Evolutionary conservation across 345 rosid species (phyloP), one percentile per base, ranked within the genome.

Genomic region (Gossypioides kirkii): DNA sequence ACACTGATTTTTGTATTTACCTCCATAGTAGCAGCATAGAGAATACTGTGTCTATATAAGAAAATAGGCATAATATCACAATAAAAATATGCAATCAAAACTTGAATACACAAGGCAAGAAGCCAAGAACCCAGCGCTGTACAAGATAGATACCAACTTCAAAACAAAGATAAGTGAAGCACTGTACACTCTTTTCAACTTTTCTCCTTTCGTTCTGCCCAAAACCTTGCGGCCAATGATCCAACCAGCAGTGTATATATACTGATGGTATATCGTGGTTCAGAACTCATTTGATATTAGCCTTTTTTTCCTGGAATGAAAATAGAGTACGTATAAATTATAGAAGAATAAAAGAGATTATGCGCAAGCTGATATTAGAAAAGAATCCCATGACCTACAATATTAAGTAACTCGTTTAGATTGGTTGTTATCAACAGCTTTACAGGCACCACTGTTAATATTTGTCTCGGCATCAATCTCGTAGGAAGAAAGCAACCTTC

Each of bases 401-500:
- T 75, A 75, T 81, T 78, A 86, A 23, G 84, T 80, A 45, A 80
- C 80, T 58, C 77, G 77, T 72, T 82, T 81, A 18, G 83, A 76
- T 59, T 61, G 67, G 46, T 80, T 80, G 41, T 77, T 77, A 11
- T 67, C 68, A 42, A 77, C 73, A 20, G 71, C 64, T 71, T 76
- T 74, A 77, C 72, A 78, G 5, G 79, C 76, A 46, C 75, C 82
- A 61, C 52, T 72, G 38, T 36, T 73, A 66, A 79, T 60, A 3
- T 74, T 50, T 73, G 78, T 50, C 63, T 86, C 87, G 8, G 77
- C 50, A 49, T 88, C 83, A 10, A 83, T 86, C 69, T 90, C 96
- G 58, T 82, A 84, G 9, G 94, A 84, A 25, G 97, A 86, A 6
- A 94, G 96, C 80, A 90, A 84, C 84, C 66, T 89, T 82, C 97